A percentile compares a stretch with the other conserved stretches of the same genome.
phyloP scores from a whole-genome alignment of 768 basidiomycete genomes.

The Pluteus cervinus region DNA sequence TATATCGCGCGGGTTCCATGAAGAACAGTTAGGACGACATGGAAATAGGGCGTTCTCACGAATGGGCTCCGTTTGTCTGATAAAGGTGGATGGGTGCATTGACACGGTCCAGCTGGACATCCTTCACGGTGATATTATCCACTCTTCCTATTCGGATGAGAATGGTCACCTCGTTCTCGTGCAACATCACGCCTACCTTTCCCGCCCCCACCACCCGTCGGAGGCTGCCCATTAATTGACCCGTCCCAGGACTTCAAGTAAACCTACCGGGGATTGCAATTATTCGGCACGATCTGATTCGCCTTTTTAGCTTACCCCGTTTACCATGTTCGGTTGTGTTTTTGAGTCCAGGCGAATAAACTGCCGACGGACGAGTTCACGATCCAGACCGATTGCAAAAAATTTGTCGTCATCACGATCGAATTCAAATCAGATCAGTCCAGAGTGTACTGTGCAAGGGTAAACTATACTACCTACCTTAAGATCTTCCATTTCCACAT shows the following conservation, averaged over 20 bases:
- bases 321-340: constrained; percentile 51
- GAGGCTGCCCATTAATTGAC: constrained; percentile 43
- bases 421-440: too few species aligned
- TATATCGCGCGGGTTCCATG: constrained; percentile 13
- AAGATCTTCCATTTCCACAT: constrained; percentile 44
- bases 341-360: constrained; percentile 39
- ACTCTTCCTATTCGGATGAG: constrained; percentile 29
- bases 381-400: too few species aligned
- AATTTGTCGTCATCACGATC: too few species aligned
- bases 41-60: constrained; percentile 20
- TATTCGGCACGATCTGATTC: neutral
- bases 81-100: constrained; percentile 39
- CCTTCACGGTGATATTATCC: constrained; percentile 35
- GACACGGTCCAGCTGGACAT: constrained; percentile 42
- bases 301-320: constrained; percentile 30
- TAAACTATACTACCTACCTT: constrained; percentile 21
- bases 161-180: constrained; percentile 1
- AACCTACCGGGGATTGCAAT: constrained; percentile 24
- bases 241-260: constrained; percentile 56
- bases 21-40: neutral
- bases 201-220: constrained; percentile 52
- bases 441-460: neutral
- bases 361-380: constrained; percentile 16
- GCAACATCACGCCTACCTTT: constrained; percentile 23
- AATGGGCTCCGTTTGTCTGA: constrained; percentile 45